A percentile compares a stretch with the other conserved stretches of the same genome.
These are phyloP conservation scores for Solanum lignicaule DNA, from an alignment of 257 asterid species.

Conservation along the genomic window DNA sequence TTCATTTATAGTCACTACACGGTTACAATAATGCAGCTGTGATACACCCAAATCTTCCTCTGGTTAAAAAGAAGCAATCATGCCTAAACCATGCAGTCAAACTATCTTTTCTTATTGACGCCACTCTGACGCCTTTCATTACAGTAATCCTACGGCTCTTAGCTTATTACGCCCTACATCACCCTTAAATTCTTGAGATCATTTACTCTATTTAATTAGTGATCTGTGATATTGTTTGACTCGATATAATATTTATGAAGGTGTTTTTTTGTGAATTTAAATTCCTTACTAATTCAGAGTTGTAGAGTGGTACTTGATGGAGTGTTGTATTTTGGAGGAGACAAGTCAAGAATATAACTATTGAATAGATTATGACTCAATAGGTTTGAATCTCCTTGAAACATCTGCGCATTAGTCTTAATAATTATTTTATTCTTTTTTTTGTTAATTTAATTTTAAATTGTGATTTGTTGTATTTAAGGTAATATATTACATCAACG, in stretches of 20 bases:
- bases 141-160: slow-evolving; percentile 28
- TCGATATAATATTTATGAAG: no score
- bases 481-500: background rate
- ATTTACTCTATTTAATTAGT: background rate
- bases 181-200: background rate
- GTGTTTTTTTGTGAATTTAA: no score
- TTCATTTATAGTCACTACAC: slow-evolving; percentile 13
- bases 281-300: no score
- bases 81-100: slow-evolving; percentile 19
- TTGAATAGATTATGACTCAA: background rate
- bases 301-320: no score
- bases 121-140: slow-evolving; percentile 29
- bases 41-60: slow-evolving; percentile 15
- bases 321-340: background rate
- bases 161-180: background rate
- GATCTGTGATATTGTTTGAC: background rate
- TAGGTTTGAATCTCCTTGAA: no score
- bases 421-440: no score
- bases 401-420: no score
- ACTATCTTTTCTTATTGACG: slow-evolving; percentile 38
- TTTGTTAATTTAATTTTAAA: no score
- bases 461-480: background rate
- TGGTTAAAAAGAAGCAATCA: slow-evolving; percentile 25
- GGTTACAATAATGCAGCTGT: slow-evolving; percentile 28
- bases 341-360: no score